phyloP scores from a whole-genome alignment of 176 grass and related monocot species.

The Saccharum spontaneum region DNA sequence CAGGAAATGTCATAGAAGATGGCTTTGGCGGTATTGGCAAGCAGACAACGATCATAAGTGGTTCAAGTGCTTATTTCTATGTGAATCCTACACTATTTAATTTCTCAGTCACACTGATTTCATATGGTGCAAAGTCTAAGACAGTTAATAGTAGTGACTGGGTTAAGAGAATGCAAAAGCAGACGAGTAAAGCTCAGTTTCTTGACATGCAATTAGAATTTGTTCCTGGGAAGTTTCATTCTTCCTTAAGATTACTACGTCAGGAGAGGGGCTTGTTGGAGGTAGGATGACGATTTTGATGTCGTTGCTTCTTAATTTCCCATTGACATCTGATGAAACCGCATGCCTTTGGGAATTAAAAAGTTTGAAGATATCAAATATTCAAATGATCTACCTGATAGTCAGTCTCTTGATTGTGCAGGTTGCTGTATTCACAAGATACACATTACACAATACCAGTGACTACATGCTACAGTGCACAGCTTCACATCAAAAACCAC shows the following conservation, averaged over 20 bases:
- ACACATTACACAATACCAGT: conserved; percentile 65
- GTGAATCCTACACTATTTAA: conserved; percentile 65
- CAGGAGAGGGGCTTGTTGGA: conserved; percentile 82
- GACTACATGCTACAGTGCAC: conserved; percentile 61
- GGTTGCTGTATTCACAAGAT: conserved; percentile 81
- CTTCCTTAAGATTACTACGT: conserved; percentile 66
- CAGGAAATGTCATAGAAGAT: conserved; percentile 52
- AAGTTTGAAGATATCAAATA: background rate
- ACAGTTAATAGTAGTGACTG: conserved; percentile 65
- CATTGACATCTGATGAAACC: conserved; percentile 25
- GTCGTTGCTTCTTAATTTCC: conserved; percentile 3
- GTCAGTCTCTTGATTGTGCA: conserved; percentile 44
- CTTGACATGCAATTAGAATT: conserved; percentile 85
- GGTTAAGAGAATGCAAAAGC: conserved; percentile 69
- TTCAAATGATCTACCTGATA: conserved; percentile 23
- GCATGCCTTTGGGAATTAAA: conserved; percentile 15
- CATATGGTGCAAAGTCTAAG: conserved; percentile 68
- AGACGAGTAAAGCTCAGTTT: conserved; percentile 56
- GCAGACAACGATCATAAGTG: conserved; percentile 54
- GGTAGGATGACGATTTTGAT: conserved; percentile 38
- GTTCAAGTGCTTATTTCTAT: conserved; percentile 83
- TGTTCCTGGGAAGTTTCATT: conserved; percentile 60
- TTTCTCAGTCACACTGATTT: conserved; percentile 63
- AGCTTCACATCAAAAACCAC: conserved; percentile 50
- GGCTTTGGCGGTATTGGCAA: conserved; percentile 51